Evolutionary conservation across 345 rosid species (phyloP), one percentile per base, ranked within the genome.

Genomic region (Kandelia obovata): DNA sequence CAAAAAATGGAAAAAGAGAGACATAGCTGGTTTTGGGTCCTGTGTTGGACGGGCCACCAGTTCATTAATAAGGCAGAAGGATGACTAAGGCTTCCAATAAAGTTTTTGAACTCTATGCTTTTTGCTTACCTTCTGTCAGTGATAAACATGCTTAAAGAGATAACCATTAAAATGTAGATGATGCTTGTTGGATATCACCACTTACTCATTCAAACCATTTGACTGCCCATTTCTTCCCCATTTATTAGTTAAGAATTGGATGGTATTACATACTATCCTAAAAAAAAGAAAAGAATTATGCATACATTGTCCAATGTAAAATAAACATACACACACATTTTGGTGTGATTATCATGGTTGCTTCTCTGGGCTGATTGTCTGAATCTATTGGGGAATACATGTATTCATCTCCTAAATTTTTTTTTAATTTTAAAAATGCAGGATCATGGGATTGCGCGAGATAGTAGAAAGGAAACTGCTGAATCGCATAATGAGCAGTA

Each of bases 401-500:
- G 3, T 35, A 53, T 60, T 17, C 25, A 35, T 63, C 47, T 31
- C 57, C 63, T 60, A 69, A 58, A 34, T 26, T 57, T 39, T 25
- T 59, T 62, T 67, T 62, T 58, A 57, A 21, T 64, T 70, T 28
- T 67, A 51, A 7, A 76, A 63, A 69, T 77, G 69, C 79, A 88
- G 97, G 92, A 85, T 80, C 97, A 88, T 61, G 96, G 98, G 52
- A 84, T 91, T 62, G 78, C 82, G 73, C 90, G 81, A 57, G 96
- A 89, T 67, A 90, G 89, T 56, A 79, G 62, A 77, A 88, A 78
- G 72, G 96, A 91, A 52, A 37, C 69, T 61, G 76, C 51, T 61
- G 91, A 91, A 65, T 78, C 84, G 37, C 87, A 77, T 75, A 63
- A 81, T 25, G 92, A 83, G 66, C 79, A 76, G 11, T 83, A 83